phyloP scores from a whole-genome alignment of 1,139 yeast genomes.

The Candida frijolesensis region DNA sequence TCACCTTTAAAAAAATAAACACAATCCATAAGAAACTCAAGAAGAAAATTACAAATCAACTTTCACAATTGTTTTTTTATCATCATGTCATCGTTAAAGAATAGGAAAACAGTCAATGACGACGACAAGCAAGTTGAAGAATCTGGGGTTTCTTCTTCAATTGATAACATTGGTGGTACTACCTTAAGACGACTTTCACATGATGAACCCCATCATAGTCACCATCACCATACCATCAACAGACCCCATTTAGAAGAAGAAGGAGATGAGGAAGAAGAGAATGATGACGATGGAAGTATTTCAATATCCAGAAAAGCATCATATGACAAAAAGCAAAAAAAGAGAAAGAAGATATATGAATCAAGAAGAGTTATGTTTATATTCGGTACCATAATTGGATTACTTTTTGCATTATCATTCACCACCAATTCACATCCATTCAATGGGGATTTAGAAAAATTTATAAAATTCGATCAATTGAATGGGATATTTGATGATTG shows the following conservation, averaged over 20 bases:
- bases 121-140: background rate
- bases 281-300: background rate
- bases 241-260: background rate
- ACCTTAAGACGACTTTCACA: slow-evolving; percentile 2
- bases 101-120: background rate
- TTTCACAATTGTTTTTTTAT: background rate
- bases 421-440: slow-evolving; percentile 50
- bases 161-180: background rate
- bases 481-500: slow-evolving; percentile 46
- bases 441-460: slow-evolving; percentile 50
- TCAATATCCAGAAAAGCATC: background rate
- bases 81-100: slow-evolving; percentile 1
- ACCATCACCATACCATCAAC: slow-evolving; percentile 5
- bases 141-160: background rate
- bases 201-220: slow-evolving; percentile 8
- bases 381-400: slow-evolving; percentile 70
- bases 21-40: background rate
- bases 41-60: background rate
- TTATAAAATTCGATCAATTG: slow-evolving; percentile 58
- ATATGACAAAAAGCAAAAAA: background rate
- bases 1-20: too few species aligned
- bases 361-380: slow-evolving; percentile 52
- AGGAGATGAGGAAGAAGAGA: background rate
- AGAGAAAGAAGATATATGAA: slow-evolving; percentile 31
- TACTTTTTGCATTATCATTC: slow-evolving; percentile 63